Evolutionary conservation across 768 basidiomycete genomes (phyloP), one percentile per base, ranked within the genome.

Genomic region (Naganishia randhawae): DNA sequence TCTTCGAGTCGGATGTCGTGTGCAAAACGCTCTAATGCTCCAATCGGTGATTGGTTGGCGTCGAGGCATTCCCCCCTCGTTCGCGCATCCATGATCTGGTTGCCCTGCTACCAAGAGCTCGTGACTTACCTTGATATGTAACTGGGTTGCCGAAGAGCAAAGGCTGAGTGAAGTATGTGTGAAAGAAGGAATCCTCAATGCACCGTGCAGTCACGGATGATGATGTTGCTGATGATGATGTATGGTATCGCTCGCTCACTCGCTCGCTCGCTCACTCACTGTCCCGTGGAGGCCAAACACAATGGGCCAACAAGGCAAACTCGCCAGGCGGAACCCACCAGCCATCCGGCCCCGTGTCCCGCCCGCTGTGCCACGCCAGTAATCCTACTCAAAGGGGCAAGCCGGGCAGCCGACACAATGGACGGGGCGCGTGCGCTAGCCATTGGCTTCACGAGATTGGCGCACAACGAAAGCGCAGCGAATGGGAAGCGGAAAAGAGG

Each of bases 151-250:
- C 22, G n/a, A 41, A 41, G 37, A 61, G 57, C 57, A 61, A 22
- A 61, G 37, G 37, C 25, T 9, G 32, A 61, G 33, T 35, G 37
- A 22, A 27, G 37, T 6, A 61, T 61, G 25, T 35, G 33, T 41
- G 57, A 61, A n/a, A 9, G 51, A 35, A 61, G 41, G 13, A 19
- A 61, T 37, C 37, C 29, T 22, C 6, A 8, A 14, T 9, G 22
- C n/a, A 61, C 31, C 8, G 22, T 2, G 14, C 54, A 55, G 16
- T 33, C 7, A 22, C n/a, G 19, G 54, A 61, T 61, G 37, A 61
- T n/a, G 57, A 27, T 61, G 39, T 11, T 61, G 57, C 2, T 61
- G 57, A 61, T 61, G 57, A 39, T 61, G 57, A 61, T 61, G 54
- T 55, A 39, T 61, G 19, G n/a, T 16, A 16, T 55, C 57, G 54